phyloP scores from a whole-genome alignment of 164 flowering plant species.

The Chimonanthus praecox region DNA sequence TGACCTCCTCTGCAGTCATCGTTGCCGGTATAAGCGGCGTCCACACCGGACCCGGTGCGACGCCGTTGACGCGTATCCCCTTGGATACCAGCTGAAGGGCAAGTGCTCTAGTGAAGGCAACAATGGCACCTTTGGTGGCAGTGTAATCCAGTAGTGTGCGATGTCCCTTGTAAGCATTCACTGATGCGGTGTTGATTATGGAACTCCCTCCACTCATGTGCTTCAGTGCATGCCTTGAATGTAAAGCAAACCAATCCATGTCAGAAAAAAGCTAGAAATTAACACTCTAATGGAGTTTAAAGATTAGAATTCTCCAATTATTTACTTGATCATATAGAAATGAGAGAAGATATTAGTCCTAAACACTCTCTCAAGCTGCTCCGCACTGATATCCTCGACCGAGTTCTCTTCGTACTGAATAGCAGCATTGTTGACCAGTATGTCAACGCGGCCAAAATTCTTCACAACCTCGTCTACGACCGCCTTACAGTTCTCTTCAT shows the following conservation, averaged over 20 bases:
- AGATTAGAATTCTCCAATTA: not conserved
- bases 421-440: slow-evolving; percentile 59
- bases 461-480: slow-evolving; percentile 54
- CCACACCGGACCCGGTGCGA: slow-evolving; percentile 80
- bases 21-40: slow-evolving; percentile 70
- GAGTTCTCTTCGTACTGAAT: slow-evolving; percentile 39
- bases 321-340: slow-evolving; percentile 45
- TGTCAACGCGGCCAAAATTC: slow-evolving; percentile 46
- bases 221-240: slow-evolving; percentile 55
- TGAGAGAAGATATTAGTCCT: slow-evolving; percentile 51
- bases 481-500: slow-evolving; percentile 48
- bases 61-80: slow-evolving; percentile 77
- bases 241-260: not conserved
- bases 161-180: slow-evolving; percentile 62
- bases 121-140: slow-evolving; percentile 74
- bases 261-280: too few relatives aligned
- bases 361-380: slow-evolving; percentile 50
- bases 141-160: slow-evolving; percentile 57
- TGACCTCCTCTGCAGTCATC: slow-evolving; percentile 37
- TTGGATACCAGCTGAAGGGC: slow-evolving; percentile 47
- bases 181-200: slow-evolving; percentile 68
- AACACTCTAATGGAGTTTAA: too few relatives aligned
- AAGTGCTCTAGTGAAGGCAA: slow-evolving; percentile 59
- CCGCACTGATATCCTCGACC: slow-evolving; percentile 46
- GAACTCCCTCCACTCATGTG: slow-evolving; percentile 62